Base-by-base conservation (phyloP, 1,284 basidiomycete genomes). In the Ganoderma leucocontextum region DNA sequence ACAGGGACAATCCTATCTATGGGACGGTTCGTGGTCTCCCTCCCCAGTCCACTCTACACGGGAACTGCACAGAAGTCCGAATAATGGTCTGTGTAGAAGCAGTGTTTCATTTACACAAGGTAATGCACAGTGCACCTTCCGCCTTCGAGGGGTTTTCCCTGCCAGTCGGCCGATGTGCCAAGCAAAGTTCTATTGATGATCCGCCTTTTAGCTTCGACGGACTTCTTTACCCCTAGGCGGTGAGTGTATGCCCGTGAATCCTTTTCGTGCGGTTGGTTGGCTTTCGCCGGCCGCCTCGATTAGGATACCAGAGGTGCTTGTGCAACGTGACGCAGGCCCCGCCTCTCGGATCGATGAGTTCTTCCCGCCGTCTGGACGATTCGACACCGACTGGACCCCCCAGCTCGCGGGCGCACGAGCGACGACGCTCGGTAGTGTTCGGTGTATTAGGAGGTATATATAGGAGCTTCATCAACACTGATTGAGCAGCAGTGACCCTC, bases 191-290 rank as follows among this genome's bases (percentile, higher is more conserved):
- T 59, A 59, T 19, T 25, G 49, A 39, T 66, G 64, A 69, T 69
- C 68, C 36, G 55, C 36, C 22, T 60, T 9, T 29, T 42, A n/a
- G 25, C n/a, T 55, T 29, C 22, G n/a, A 22, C 60, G 52, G 29
- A n/a, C 41, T 52, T 59, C 49, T 38, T 47, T 33, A 29, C 36
- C 36, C 64, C 62, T 59, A 69, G 68, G 52, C 68, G 70, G 70
- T 58, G 60, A 64, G 60, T 61, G 10, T n/a, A 68, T 72, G 62
- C 62, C 70, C 70, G 70, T 59, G 47, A 39, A 29, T n/a, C 59
- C 66, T 66, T 68, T 66, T 57, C 68, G 68, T 70, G 68, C 47
- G 63, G 29, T 22, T 29, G 52, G n/a, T 49, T 36, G 29, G 38
- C 35, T 42, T 60, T 17, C 62, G 19, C 38, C 22, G 41, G 7